These are phyloP conservation scores for Kwoniella heveanensis DNA, from an alignment of 768 basidiomycete genomes.

Conservation along the genomic window DNA sequence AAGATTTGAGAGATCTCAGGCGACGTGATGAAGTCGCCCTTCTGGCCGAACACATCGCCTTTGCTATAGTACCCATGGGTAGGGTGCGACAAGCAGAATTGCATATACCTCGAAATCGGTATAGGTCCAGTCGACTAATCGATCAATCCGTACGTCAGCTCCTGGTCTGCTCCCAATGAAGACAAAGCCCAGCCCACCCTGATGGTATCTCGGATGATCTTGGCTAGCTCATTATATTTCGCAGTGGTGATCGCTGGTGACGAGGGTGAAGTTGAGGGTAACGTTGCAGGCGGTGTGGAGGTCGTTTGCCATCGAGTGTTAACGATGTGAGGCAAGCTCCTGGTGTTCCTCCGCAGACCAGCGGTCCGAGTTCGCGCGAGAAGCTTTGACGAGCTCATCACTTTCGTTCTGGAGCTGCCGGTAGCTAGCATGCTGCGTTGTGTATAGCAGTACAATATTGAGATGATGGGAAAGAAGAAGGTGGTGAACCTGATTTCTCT, in stretches of 20 bases:
- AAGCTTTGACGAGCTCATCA: background rate
- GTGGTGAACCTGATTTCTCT: no score
- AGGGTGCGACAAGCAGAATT: conserved; percentile 84
- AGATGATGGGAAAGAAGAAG: background rate
- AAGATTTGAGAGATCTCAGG: conserved; percentile 96
- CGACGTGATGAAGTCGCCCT: conserved; percentile 93
- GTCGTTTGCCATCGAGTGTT: conserved; percentile 16
- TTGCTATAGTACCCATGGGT: conserved; percentile 87
- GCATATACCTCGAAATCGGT: conserved; percentile 86
- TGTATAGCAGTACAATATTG: background rate
- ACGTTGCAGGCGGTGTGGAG: conserved; percentile 11
- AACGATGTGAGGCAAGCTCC: background rate
- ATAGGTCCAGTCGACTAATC: conserved; percentile 92
- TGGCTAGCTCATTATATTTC: conserved; percentile 60
- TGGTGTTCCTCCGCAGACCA: background rate
- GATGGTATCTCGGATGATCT: conserved; percentile 70
- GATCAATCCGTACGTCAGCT: background rate
- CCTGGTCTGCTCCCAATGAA: no score
- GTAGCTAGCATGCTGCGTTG: background rate
- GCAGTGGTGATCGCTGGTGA: background rate
- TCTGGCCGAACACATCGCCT: conserved; percentile 75
- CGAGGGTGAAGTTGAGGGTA: background rate
- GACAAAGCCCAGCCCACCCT: conserved; percentile 68
- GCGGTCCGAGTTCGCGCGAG: background rate
- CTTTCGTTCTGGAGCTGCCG: background rate